Evolutionary conservation across 306 rosid species (phyloP), one percentile per base, ranked within the genome.

Genomic region (Prunus armeniaca): DNA sequence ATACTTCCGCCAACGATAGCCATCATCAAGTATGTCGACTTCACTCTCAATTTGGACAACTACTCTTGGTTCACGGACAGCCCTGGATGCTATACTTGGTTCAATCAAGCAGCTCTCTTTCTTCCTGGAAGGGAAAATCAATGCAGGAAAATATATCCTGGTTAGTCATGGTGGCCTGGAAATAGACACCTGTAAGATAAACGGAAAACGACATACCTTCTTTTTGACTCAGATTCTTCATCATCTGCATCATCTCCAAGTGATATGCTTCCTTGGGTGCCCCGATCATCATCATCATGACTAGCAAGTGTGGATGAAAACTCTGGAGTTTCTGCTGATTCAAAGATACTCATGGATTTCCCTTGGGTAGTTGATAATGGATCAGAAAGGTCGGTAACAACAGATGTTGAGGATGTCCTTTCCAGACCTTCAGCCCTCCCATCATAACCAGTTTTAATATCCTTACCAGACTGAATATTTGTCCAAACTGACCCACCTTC

Each of bases 1-100:
- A 78, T 91, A 91, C 82, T 91, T 93, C 43, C 98, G 89, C 98
- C 98, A 93, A 52, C 97, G 97, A 61, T 93, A 93, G 55, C 96
- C 98, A 72, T 91, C 98, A 47, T 93, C 98, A 77, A 93, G 96
- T 70, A 91, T 87, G 86, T 90, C 98, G 0, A 88, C 72, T 7
- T 90, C 94, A 65, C 90, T 88, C 86, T 91, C 94, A 38, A 90
- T 91, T 82, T 93, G 96, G 73, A 93, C 87, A 8, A 93, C 94
- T 2, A 93, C 96, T 80, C 94, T 86, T 38, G 97, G 97, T 79
- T 90, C 93, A 18, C 96, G 97, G 27, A 83, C 84, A 54, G 90
- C 82, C 75, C 97, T 86, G 2, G 93, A 67, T 24, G 87, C 76
- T 75, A 87, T 12, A 71, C 49, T 80, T 76, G 96, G 30, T 73